phyloP scores from a whole-genome alignment of 805 yeast genomes.

The Ogataea pignaliae region DNA sequence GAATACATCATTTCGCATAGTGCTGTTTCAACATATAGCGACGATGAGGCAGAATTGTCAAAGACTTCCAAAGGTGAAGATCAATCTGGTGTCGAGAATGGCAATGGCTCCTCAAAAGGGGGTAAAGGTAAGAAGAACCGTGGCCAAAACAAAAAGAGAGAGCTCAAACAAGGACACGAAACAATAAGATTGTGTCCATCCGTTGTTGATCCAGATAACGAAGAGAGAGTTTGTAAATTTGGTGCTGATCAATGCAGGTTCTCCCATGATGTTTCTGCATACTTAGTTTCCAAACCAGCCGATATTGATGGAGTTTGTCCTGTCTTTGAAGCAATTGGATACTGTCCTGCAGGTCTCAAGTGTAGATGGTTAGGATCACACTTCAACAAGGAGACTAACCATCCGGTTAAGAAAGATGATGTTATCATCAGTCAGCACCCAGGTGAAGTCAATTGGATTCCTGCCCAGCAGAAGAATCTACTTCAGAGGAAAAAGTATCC shows the following conservation, averaged over 20 bases:
- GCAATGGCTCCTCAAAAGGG: conserved; percentile 20
- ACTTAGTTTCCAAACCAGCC: conserved; percentile 57
- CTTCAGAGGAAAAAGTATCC: conserved; percentile 61
- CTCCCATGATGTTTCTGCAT: conserved; percentile 68
- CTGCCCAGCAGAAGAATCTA: conserved; percentile 38
- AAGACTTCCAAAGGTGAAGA: conserved; percentile 45
- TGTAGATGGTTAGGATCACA: conserved; percentile 89
- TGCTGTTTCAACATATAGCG: conserved; percentile 28
- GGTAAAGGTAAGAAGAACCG: conserved; percentile 38
- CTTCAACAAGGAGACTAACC: conserved; percentile 41
- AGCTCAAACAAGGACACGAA: conserved; percentile 64
- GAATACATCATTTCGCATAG: conserved; percentile 49
- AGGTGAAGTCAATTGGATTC: conserved; percentile 63
- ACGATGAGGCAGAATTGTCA: conserved; percentile 44
- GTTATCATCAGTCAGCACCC: conserved; percentile 20
- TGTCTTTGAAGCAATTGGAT: conserved; percentile 73
- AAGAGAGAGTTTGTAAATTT: conserved; percentile 45
- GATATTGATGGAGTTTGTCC: conserved; percentile 85
- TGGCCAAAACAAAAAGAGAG: conserved; percentile 48
- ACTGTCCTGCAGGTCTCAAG: conserved; percentile 87
- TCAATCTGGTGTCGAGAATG: conserved; percentile 8
- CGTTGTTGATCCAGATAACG: conserved; percentile 49
- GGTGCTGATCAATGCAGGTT: conserved; percentile 72
- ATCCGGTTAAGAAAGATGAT: conserved; percentile 42
- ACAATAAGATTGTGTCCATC: conserved; percentile 61